Base-by-base conservation (phyloP, 768 basidiomycete species). In the Hysterangium stoloniferum region DNA sequence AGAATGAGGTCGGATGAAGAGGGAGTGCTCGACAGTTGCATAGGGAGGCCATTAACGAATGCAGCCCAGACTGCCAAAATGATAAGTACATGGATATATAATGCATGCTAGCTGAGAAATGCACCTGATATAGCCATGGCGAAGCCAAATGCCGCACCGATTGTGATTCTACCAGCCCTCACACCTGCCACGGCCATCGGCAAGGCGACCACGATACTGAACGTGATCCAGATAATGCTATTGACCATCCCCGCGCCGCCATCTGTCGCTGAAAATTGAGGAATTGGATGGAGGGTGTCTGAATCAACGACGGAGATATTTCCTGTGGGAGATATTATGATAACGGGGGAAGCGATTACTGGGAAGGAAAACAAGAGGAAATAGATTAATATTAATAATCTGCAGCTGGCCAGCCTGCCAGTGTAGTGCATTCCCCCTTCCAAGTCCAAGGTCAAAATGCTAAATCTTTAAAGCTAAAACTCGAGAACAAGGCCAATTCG, bases 121-220 rank as follows among this genome's bases (percentile, higher is more conserved):
- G 17, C 34, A 47, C 34, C 6, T 11, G 45, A 47, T 5, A 81
- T 68, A 4, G 71, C 64, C 4, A 62, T 63, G n/a, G 73, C 70
- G n/a, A 77, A 54, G 4, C 80, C 82, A 20, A 79, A 58, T 2
- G 75, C 76, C 1, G 69, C 64, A 25, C 77, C 82, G 0, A 77
- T 75, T 2, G 80, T 80, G 1, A 79, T 28, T 46, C 79, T 71
- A 68, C 75, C 74, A 1, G 77, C 71, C 24, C 79, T 71, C 42
- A 84, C 70, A 33, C 83, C 83, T 0, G 69, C 75, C 3, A 77
- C 45, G 13, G 78, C 65, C 57, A 85, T 68, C 2, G 80, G 80
- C 4, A 65, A 32, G 17, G 84, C 84, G 45, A 79, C 54, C 8
- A 68, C 52, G 49, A 79, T 69, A 24, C 68, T 71, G 54, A 78